Conservation (phyloP, 352 stramenopile genomes). For the Halophytophthora batemanensis region DNA sequence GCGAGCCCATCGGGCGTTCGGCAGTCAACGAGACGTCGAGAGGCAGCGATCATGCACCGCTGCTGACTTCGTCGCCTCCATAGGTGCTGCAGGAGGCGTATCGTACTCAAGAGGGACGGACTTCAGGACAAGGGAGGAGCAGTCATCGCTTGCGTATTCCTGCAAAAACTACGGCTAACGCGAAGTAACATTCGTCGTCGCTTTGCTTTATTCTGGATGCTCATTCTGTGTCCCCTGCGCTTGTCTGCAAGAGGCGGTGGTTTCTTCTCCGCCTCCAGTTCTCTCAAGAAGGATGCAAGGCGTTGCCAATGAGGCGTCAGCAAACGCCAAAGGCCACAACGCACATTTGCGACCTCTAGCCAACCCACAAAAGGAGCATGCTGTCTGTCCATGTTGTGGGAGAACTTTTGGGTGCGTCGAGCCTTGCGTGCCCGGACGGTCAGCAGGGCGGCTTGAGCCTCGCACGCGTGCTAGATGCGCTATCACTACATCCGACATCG, state of each 20-base stretch:
- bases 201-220: too few species aligned
- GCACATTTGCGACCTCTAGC: neutral
- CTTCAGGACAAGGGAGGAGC: neutral
- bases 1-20: conserved; percentile 10
- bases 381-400: conserved; percentile 40
- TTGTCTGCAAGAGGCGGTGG: too few species aligned
- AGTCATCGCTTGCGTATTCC: too few species aligned
- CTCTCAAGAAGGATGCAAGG: too few species aligned
- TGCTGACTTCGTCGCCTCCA: conserved; percentile 26
- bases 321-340: too few species aligned
- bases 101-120: neutral
- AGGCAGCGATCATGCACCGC: conserved; percentile 27
- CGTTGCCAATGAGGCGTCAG: too few species aligned
- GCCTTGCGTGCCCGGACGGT: conserved; percentile 15
- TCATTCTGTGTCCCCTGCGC: too few species aligned
- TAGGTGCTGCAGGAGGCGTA: conserved; percentile 3
- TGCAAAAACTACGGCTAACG: too few species aligned
- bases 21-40: conserved; percentile 19
- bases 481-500: conserved; percentile 37
- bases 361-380: conserved; percentile 1
- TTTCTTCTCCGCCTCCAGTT: too few species aligned
- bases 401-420: conserved; percentile 46
- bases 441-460: conserved; percentile 16
- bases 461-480: conserved; percentile 31
- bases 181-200: too few species aligned